Evolutionary conservation across 257 asterid genomes (phyloP).

Genomic region (Ballota nigra): DNA sequence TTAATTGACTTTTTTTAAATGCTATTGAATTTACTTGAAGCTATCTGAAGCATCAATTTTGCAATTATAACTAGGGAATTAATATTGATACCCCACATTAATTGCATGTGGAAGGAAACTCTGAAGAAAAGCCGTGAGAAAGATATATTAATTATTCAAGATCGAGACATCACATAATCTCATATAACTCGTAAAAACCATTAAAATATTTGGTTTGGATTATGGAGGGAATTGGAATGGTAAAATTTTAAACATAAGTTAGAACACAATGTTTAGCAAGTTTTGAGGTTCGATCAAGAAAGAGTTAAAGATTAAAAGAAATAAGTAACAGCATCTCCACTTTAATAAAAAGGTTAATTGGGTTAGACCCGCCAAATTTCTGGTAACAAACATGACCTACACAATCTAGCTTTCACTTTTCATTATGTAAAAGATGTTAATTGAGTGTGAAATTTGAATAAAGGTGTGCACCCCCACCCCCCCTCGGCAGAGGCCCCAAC

Average conservation of each 20-base stretch:
- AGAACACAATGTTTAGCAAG: constrained; percentile 23
- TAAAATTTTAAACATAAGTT: constrained; percentile 2
- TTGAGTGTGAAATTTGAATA: constrained; percentile 50
- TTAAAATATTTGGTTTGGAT: neutral
- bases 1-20: no score
- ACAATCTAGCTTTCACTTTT: constrained; percentile 54
- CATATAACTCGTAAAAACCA: neutral
- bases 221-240: constrained; percentile 31
- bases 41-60: no score
- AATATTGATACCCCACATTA: neutral
- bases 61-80: no score
- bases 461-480: constrained; percentile 20
- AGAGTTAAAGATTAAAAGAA: neutral
- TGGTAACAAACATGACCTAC: constrained; percentile 55
- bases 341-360: constrained; percentile 12
- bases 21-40: no score
- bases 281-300: constrained; percentile 32
- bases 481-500: constrained; percentile 11
- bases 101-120: neutral
- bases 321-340: constrained; percentile 18
- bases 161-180: no score
- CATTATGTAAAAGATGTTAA: constrained; percentile 39
- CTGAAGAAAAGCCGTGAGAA: neutral
- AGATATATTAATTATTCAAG: no score
- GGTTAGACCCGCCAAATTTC: constrained; percentile 42